phyloP scores from a whole-genome alignment of 2,329 filamentous ascomycete genomes.

The Hypoxylon sp. region DNA sequence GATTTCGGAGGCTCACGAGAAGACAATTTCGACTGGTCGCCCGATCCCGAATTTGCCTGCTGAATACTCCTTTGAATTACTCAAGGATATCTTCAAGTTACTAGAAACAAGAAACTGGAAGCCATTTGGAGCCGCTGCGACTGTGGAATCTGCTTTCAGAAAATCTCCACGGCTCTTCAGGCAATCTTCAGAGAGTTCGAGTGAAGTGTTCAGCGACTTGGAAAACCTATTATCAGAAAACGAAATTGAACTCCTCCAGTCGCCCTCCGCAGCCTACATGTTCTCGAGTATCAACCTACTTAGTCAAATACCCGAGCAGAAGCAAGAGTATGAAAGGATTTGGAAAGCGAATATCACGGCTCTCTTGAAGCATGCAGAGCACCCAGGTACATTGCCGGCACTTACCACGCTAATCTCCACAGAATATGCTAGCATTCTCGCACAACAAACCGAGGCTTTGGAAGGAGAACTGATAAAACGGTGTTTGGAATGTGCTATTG shows the following conservation, averaged over 20 bases:
- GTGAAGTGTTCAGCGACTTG: constrained; percentile 58
- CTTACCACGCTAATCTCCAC: constrained; percentile 62
- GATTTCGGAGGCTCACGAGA: constrained; percentile 55
- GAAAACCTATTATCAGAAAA: constrained; percentile 65
- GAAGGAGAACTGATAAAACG: constrained; percentile 61
- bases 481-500: constrained; percentile 55
- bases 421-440: constrained; percentile 54
- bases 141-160: constrained; percentile 57
- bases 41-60: constrained; percentile 49
- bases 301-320: constrained; percentile 57
- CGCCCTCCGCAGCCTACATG: constrained; percentile 75
- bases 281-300: constrained; percentile 73
- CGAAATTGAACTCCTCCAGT: constrained; percentile 70
- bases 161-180: constrained; percentile 58
- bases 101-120: constrained; percentile 66
- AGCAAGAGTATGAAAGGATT: constrained; percentile 53
- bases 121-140: constrained; percentile 65
- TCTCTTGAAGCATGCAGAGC: constrained; percentile 53
- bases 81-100: constrained; percentile 55
- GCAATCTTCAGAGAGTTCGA: constrained; percentile 43
- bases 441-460: constrained; percentile 55
- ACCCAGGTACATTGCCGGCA: constrained; percentile 48
- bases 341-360: constrained; percentile 61
- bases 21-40: constrained; percentile 38
- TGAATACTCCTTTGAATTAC: constrained; percentile 50